Evolutionary conservation across 2,329 filamentous ascomycete species (phyloP), one percentile per base, ranked within the genome.

Genomic region (Trichoderma simmonsii): DNA sequence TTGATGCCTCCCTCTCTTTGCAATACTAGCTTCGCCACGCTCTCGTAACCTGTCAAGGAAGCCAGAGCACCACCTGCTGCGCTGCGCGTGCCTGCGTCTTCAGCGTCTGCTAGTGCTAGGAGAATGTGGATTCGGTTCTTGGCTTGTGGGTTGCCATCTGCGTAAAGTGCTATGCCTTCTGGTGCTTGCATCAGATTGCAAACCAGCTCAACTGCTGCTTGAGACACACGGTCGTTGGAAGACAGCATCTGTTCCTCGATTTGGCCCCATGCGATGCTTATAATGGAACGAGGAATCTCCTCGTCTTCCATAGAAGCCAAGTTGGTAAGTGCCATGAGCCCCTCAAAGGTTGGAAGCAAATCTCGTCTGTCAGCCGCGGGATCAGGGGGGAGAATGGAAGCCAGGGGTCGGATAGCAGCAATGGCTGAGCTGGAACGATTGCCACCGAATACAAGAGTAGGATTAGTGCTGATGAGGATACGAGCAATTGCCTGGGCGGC

Each of bases 291-390:
- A 59, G 91, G 88, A 6, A 88, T 86, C 6, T 90, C 88, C 39
- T 89, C 86, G 73, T 91, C 87, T 68, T 95, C 91, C 14, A 91
- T 88, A 0, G 93, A 97, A 0, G 95, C 96, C 8, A 99, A 88
- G 77, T 99, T 99, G 0, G 96, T 98, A 43, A 99, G 88, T 0
- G 96, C 95, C 80, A 98, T 92, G 9, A 99, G 87, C 0, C 92
- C 88, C 81, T 99, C 96, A 76, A 98, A 99, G 0, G 92, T 91
- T 0, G 96, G 94, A 0, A 99, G 87, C 15, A 98, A 88, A 80
- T 97, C 93, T 66, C 91, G 89, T 1, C 89, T 88, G 60, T 91
- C 88, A 3, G 86, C 84, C 2, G 85, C 83, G 5, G 90, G 87
- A 65, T 92, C 89, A 6, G 90, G 88, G 0, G 88, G 83, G 18